These are phyloP conservation scores for Xylariaceae sp. DNA, from an alignment of 2,329 filamentous ascomycete species.

Conservation along the genomic window DNA sequence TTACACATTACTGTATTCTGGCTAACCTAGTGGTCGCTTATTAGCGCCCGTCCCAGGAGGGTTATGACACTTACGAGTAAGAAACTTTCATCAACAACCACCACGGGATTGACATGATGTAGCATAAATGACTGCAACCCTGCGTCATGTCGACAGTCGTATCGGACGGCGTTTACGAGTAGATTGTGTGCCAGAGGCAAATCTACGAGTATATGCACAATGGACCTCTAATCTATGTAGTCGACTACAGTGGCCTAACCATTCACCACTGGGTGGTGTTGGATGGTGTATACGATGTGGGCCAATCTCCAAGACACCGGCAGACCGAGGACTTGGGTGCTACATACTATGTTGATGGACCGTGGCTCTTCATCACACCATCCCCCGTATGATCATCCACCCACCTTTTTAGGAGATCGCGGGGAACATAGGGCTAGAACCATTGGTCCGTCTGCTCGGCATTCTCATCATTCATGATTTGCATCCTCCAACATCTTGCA, in stretches of 20 bases:
- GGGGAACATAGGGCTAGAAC: conserved; percentile 24
- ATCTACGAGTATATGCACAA: conserved; percentile 1
- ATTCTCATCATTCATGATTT: conserved; percentile 22
- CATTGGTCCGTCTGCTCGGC: conserved; percentile 8
- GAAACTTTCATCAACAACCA: conserved; percentile 4
- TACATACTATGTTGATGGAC: conserved; percentile 1
- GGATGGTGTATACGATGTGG: conserved; percentile 4
- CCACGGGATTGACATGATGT: conserved; percentile 14
- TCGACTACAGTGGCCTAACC: conserved; percentile 5
- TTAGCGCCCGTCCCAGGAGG: neutral
- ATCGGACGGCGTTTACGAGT: conserved; percentile 5
- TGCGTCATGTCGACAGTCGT: conserved; percentile 15
- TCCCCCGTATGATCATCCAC: conserved; percentile 24
- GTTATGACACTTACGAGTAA: conserved; percentile 13
- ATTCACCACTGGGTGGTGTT: conserved; percentile 7
- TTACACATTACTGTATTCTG: neutral
- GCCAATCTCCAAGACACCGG: conserved; percentile 13
- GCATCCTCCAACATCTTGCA: conserved; percentile 20
- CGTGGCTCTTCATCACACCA: conserved; percentile 12
- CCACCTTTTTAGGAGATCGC: conserved; percentile 20
- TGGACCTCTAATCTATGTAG: conserved; percentile 16
- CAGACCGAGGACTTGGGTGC: conserved; percentile 9
- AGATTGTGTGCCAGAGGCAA: conserved; percentile 2
- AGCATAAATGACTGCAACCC: conserved; percentile 17
- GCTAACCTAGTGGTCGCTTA: neutral